Percentiles rank a stretch among this genome's conserved stretches.
These are phyloP conservation scores for Aspergillus cavernicola DNA, from an alignment of 495 filamentous ascomycete species.

Conservation along the genomic window DNA sequence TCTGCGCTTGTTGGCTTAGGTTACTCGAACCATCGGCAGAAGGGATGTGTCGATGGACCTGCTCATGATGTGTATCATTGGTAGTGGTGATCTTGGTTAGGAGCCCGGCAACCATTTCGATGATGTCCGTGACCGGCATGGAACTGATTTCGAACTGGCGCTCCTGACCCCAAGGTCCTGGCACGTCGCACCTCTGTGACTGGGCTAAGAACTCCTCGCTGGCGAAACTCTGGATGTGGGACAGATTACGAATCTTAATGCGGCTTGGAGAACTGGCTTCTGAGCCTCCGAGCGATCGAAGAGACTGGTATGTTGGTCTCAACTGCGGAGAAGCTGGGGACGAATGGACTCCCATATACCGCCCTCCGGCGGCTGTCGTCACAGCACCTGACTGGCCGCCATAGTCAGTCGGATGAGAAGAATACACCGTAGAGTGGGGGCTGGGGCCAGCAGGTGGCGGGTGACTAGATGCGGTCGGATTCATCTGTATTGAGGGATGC, in stretches of 20 bases:
- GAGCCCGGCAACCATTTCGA: constrained; percentile 99
- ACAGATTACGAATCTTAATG: constrained; percentile 79
- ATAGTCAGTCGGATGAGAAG: constrained; percentile 12
- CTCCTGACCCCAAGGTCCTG: constrained; percentile 46
- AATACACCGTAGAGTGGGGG: constrained; percentile 20
- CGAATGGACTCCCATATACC: constrained; percentile 22
- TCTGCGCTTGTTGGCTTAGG: constrained; percentile 76
- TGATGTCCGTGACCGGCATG: constrained; percentile 97
- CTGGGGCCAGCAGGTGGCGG: constrained; percentile 19
- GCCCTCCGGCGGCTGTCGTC: constrained; percentile 7
- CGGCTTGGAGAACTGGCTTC: constrained; percentile 64
- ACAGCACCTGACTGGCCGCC: constrained; percentile 13
- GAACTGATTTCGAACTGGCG: constrained; percentile 88
- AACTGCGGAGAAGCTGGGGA: constrained; percentile 52
- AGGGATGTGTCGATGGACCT: constrained; percentile 67
- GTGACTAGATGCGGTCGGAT: constrained; percentile 25
- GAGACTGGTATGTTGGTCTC: constrained; percentile 49
- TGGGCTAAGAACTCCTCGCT: constrained; percentile 63
- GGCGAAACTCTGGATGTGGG: constrained; percentile 86
- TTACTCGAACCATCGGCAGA: constrained; percentile 58
- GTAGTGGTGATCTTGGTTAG: constrained; percentile 97
- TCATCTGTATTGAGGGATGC: constrained; percentile 29
- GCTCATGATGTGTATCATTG: constrained; percentile 91
- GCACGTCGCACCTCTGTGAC: constrained; percentile 40
- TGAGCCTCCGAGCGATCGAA: constrained; percentile 48